Conservation (phyloP, 2,329 filamentous ascomycete species). For the Colletotrichum caudatum region DNA sequence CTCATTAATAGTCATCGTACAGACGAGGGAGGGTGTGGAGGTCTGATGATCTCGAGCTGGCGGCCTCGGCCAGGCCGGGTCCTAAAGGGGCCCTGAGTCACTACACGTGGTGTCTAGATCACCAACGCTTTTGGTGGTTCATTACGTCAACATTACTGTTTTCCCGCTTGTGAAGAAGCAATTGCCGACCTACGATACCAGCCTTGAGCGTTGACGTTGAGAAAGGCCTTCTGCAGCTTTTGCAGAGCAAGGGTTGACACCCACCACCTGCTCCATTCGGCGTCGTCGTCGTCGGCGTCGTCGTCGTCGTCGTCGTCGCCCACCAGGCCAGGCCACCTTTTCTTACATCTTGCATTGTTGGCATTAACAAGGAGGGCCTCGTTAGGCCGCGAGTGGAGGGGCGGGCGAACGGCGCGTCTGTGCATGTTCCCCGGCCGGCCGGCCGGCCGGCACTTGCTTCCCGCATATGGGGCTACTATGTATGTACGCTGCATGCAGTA, state of each 20-base stretch:
- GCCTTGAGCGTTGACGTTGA: neutral
- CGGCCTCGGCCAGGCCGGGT: constrained; percentile 23
- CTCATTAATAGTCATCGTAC: constrained; percentile 19
- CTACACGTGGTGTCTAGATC: neutral
- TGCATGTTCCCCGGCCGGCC: constrained; percentile 4
- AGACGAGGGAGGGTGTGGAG: neutral
- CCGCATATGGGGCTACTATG: neutral
- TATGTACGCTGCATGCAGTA: neutral
- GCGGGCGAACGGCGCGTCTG: constrained; percentile 28
- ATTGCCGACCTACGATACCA: neutral
- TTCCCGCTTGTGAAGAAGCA: neutral
- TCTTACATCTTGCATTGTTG: neutral
- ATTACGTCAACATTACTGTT: constrained; percentile 6
- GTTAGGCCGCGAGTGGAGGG: constrained; percentile 12
- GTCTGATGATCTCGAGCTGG: constrained; percentile 20
- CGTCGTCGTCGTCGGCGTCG: neutral
- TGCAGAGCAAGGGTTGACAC: constrained; percentile 14
- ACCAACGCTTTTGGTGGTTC: neutral
- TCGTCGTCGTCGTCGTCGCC: too few relatives aligned
- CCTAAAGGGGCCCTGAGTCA: neutral
- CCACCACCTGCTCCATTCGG: neutral
- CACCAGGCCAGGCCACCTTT: neutral
- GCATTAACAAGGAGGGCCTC: neutral
- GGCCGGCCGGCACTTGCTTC: constrained; percentile 12
- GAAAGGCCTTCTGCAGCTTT: neutral